Conservation (phyloP, 257 asterid genomes). For the Penstemon davidsonii region DNA sequence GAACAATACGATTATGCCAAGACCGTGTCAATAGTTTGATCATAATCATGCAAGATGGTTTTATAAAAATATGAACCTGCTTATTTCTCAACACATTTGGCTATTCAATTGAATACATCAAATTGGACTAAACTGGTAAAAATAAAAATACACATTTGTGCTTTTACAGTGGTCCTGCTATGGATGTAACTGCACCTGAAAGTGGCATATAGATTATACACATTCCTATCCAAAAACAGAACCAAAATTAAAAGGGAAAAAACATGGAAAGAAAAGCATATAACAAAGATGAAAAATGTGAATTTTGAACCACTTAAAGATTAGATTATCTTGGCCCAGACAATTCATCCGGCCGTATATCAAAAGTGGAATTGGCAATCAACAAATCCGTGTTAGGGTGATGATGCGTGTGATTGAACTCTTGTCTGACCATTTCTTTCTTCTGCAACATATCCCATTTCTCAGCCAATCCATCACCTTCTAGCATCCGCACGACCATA, state of each 20-base stretch:
- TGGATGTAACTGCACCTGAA: conserved; percentile 18
- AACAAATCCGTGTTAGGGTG: conserved; percentile 39
- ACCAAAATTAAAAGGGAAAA: neutral
- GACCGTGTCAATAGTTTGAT: too few relatives aligned
- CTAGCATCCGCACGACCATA: conserved; percentile 46
- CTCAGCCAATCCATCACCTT: conserved; percentile 48
- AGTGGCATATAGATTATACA: neutral
- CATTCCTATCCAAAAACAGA: conserved; percentile 11
- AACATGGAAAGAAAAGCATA: neutral
- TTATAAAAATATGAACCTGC: too few relatives aligned
- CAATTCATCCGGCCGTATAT: conserved; percentile 36
- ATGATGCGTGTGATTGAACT: conserved; percentile 21
- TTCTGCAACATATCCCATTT: conserved; percentile 50
- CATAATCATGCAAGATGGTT: too few relatives aligned
- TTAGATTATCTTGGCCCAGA: conserved; percentile 39
- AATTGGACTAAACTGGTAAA: conserved; percentile 6
- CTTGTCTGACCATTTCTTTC: conserved; percentile 41
- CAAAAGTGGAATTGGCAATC: conserved; percentile 31
- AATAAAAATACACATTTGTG: neutral
- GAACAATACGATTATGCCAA: too few relatives aligned
- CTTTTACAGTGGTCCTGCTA: conserved; percentile 19
- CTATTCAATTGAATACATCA: conserved; percentile 19
- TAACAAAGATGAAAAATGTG: neutral
- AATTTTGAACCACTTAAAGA: neutral
- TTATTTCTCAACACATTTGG: too few relatives aligned